These are phyloP conservation scores for Candida loeiensis DNA, from an alignment of 805 yeast species.

Conservation along the genomic window DNA sequence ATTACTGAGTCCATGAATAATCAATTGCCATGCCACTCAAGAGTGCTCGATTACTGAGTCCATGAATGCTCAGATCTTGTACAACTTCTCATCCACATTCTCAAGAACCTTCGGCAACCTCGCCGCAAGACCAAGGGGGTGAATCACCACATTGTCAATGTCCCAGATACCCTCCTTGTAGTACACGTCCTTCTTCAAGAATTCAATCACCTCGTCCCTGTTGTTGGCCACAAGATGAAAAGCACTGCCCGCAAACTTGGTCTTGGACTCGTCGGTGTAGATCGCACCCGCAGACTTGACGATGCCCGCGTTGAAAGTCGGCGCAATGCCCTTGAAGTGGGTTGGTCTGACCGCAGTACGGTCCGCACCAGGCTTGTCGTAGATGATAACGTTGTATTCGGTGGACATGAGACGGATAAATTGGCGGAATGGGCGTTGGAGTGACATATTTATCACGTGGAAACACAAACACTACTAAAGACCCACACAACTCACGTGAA, in stretches of 20 bases:
- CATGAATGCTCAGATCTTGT: not conserved
- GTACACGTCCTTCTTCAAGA: slow-evolving; percentile 62
- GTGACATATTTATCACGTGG: too few species aligned
- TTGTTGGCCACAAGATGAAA: slow-evolving; percentile 61
- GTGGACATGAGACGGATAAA: slow-evolving; percentile 15
- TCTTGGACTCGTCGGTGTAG: slow-evolving; percentile 38
- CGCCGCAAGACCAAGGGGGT: slow-evolving; percentile 45
- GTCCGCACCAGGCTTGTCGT: slow-evolving; percentile 64
- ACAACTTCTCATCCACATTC: slow-evolving; percentile 20
- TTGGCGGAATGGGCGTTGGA: not conserved
- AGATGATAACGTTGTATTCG: slow-evolving; percentile 54
- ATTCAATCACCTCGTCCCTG: slow-evolving; percentile 60
- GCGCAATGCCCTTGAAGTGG: slow-evolving; percentile 51
- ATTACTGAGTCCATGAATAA: too few species aligned
- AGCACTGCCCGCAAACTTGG: slow-evolving; percentile 65
- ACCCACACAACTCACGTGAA: too few species aligned
- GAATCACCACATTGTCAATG: slow-evolving; percentile 53
- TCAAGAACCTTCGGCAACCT: slow-evolving; percentile 35
- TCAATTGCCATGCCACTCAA: too few species aligned
- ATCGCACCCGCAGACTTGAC: slow-evolving; percentile 44
- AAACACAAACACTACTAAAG: too few species aligned
- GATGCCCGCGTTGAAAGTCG: slow-evolving; percentile 32
- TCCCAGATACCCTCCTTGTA: slow-evolving; percentile 74
- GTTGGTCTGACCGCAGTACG: slow-evolving; percentile 49
- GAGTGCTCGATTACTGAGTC: too few species aligned